Base-by-base conservation (phyloP, 371 early-diverging fungal species). In the Syncephalastrum contaminatum region DNA sequence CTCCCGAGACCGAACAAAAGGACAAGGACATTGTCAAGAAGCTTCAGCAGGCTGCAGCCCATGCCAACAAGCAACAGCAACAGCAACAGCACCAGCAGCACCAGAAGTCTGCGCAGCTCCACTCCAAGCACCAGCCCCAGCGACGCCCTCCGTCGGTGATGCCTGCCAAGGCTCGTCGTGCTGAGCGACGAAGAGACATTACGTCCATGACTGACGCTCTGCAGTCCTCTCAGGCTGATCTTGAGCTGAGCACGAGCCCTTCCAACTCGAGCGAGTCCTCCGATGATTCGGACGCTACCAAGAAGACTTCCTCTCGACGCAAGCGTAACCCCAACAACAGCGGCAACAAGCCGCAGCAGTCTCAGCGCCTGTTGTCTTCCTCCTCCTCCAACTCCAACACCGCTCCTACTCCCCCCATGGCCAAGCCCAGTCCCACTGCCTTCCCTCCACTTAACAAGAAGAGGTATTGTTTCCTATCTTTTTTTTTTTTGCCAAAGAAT, bases 81-180 rank as follows among this genome's bases (percentile, higher is more conserved):
- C 54, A 27, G 54, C 43, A 43, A 21, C 54, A 54, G n/a, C n/a
- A n/a, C n/a, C n/a, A n/a, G n/a, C 20, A 43, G 22, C 41, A 42
- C 27, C 54, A 42, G 25, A 42, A 54, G 54, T 42, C 51, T 51
- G 18, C 42, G 4, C 51, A 51, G 42, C 36, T 10, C 6, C 5
- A 12, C 36, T 30, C 36, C 10, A 30, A 30, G 36, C 36, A 30
- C 10, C 40, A 27, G 14, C 46, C n/a, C 3, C 54, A 54, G 13
- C 54, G 47, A 46, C 56, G 40, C 16, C 41, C 30, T 18, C 47
- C 15, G 5, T 18, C 20, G 16, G 59, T 59, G 4, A 47, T 59
- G 48, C 48, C 59, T 15, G 48, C 41, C 42, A 59, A 59, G 53
- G 59, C 53, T 27, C 59, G 59, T 36, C 59, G 59, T 41, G 59